Percentiles rank a stretch among this genome's conserved stretches.
Evolutionary conservation across 768 basidiomycete genomes (phyloP).

Genomic region (Trametes cinnabarina): DNA sequence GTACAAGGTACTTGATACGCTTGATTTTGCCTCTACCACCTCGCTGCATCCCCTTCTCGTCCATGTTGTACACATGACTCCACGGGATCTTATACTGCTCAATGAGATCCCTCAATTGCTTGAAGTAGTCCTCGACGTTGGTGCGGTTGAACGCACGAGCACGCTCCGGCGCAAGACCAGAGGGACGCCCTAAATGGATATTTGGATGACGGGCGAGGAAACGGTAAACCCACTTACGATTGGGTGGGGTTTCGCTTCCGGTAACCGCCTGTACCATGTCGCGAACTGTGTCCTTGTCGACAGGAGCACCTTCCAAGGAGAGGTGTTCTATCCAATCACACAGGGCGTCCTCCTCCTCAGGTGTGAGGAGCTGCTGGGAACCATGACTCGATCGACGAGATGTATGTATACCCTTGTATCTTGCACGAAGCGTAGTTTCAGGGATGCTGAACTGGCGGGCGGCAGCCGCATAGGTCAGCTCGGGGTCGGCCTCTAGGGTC

Average conservation of each 20-base stretch:
- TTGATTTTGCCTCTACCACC: conserved; percentile 8
- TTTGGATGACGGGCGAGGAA: conserved; percentile 26
- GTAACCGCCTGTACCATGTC: conserved; percentile 9
- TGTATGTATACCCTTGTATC: too few species aligned
- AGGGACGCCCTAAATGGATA: conserved; percentile 25
- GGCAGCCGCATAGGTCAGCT: too few species aligned
- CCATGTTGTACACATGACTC: conserved; percentile 27
- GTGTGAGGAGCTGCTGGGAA: conserved; percentile 23
- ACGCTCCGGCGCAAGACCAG: conserved; percentile 35
- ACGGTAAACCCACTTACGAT: conserved; percentile 15
- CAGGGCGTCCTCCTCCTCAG: conserved; percentile 18
- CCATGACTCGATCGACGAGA: not conserved
- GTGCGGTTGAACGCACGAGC: conserved; percentile 34
- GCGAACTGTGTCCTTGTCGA: conserved; percentile 15
- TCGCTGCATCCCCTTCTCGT: conserved; percentile 29
- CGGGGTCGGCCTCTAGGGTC: too few species aligned
- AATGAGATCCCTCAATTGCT: conserved; percentile 1
- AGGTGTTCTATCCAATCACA: conserved; percentile 22
- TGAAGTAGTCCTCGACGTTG: conserved; percentile 13
- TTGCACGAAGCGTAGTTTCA: too few species aligned
- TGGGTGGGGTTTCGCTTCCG: not conserved
- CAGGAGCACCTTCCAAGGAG: conserved; percentile 6
- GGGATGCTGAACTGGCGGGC: too few species aligned
- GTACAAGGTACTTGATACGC: conserved; percentile 17
- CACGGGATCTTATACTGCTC: not conserved